A percentile compares a stretch with the other conserved stretches of the same genome.
Conservation (phyloP, 768 basidiomycete species). For the Suillus plorans region DNA sequence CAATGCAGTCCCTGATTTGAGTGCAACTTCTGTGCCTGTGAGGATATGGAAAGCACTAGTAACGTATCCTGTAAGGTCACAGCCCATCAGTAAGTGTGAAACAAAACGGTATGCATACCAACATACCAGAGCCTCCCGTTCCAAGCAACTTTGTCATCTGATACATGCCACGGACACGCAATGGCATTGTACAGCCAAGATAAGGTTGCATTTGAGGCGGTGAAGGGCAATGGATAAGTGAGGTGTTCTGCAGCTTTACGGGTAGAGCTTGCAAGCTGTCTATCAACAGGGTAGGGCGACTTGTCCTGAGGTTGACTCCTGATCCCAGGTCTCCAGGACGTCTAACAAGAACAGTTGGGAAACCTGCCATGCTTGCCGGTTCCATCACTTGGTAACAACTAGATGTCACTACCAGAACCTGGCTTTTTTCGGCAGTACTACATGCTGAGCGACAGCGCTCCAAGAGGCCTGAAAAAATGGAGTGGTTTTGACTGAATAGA, state of each 20-base stretch:
- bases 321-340: conserved; percentile 2
- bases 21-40: conserved; percentile 13
- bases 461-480: background rate
- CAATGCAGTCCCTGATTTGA: conserved; percentile 11
- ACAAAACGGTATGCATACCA: background rate
- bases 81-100: background rate
- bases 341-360: background rate
- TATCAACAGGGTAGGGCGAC: background rate
- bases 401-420: conserved; percentile 6
- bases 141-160: too few species aligned
- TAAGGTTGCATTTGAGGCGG: background rate
- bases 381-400: background rate
- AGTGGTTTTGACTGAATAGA: background rate
- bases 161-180: background rate
- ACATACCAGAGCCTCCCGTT: background rate
- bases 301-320: background rate
- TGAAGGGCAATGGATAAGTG: background rate
- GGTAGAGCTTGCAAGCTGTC: background rate
- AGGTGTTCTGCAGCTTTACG: background rate
- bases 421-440: background rate
- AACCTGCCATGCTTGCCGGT: background rate
- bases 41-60: conserved; percentile 10
- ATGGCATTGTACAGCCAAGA: too few species aligned
- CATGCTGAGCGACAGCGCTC: background rate
- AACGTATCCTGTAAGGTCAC: conserved; percentile 8